Conservation (phyloP, 331 rosid species). For the Quercus phellos region DNA sequence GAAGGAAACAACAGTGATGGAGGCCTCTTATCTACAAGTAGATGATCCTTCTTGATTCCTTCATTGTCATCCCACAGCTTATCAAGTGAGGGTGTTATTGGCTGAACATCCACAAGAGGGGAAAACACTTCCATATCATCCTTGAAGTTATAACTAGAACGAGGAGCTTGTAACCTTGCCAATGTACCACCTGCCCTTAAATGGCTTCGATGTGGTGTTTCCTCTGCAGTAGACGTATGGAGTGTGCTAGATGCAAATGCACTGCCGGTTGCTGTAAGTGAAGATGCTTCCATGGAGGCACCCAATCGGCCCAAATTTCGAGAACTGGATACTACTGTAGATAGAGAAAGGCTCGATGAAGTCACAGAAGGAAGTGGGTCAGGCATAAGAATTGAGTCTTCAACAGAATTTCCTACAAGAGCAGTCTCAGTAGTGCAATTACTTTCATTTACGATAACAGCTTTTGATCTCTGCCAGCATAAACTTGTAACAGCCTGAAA, state of each 20-base stretch:
- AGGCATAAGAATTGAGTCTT: constrained; percentile 97
- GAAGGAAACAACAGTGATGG: constrained; percentile 61
- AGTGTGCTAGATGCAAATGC: constrained; percentile 49
- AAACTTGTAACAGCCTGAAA: constrained; percentile 90
- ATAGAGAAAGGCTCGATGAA: constrained; percentile 53
- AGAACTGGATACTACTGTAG: constrained; percentile 53
- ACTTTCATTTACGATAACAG: constrained; percentile 71
- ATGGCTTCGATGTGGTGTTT: constrained; percentile 72
- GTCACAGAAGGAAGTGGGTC: constrained; percentile 90
- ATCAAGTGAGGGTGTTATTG: constrained; percentile 71
- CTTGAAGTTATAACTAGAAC: constrained; percentile 67
- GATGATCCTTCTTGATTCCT: constrained; percentile 67
- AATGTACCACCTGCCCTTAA: constrained; percentile 76
- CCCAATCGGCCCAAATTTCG: constrained; percentile 65
- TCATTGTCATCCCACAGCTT: constrained; percentile 77
- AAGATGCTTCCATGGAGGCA: constrained; percentile 48
- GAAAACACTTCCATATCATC: constrained; percentile 99
- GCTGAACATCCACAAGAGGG: constrained; percentile 97
- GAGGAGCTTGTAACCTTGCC: constrained; percentile 78
- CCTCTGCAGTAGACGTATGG: constrained; percentile 50
- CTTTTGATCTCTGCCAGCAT: constrained; percentile 98
- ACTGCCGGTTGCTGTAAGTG: constrained; percentile 42
- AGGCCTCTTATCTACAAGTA: constrained; percentile 68
- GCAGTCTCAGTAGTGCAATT: constrained; percentile 73
- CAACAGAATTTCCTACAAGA: constrained; percentile 84